Base-by-base conservation (phyloP, 2,329 filamentous ascomycete species). In the Aaosphaeria pasadenensis region DNA sequence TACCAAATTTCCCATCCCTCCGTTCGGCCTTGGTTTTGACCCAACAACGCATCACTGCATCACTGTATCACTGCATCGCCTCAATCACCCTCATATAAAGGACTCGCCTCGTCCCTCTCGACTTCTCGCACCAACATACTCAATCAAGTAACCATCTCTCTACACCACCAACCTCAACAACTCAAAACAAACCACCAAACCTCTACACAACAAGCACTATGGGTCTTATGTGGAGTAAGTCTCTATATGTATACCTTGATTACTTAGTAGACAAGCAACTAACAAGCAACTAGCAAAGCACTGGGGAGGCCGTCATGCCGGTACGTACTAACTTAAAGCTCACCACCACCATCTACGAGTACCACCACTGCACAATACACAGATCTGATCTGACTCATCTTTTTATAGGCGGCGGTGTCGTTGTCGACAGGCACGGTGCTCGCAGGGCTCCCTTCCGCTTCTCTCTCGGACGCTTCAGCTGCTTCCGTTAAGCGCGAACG, bases 351-450 rank as follows among this genome's bases (percentile, higher is more conserved):
- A 29, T 43, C 39, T n/a, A 39, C 32, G 17, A 30, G 1, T 35
- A 24, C 30, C n/a, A n/a, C 3, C n/a, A 9, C 33, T n/a, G 3
- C 33, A 9, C n/a, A 36, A n/a, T 9, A 36, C 7, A 9, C 33
- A 9, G 7, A n/a, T 9, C 33, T 36, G n/a, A 36, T n/a, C 33
- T 9, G 7, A 9, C 33, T 9, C 7, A 9, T 36, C 7, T 36
- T n/a, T 4, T 9, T 36, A n/a, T 47, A 74, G 77, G 77, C 45
- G 79, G 76, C 33, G 77, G 75, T 51, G 61, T 82, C 44, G 69
- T 75, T 7, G 77, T 76, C 49, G 77, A 80, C 66, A 74, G 74
- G 56, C 72, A 81, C 57, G 79, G 79, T 44, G 67, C 75, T 1
- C 72, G 73, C 36, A 70, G 76, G 45, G 76, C 77, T 29, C 76